Evolutionary conservation across 805 yeast genomes (phyloP).

Genomic region (Candida gorgasii): DNA sequence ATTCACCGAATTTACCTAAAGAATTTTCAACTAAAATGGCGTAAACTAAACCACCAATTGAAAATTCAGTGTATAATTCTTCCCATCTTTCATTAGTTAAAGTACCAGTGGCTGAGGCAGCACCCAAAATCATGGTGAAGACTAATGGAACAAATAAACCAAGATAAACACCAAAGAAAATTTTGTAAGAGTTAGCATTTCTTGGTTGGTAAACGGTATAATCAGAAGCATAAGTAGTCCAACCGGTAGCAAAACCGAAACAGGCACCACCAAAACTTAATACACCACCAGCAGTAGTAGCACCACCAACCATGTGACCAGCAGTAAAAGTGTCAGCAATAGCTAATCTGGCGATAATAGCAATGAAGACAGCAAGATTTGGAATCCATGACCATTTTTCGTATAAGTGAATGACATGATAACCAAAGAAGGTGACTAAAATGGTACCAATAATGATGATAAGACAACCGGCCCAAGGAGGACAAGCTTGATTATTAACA

Average conservation of each 20-base stretch:
- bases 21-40: slow-evolving; percentile 77
- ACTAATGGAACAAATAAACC: slow-evolving; percentile 71
- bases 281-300: slow-evolving; percentile 70
- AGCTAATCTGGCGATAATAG: slow-evolving; percentile 74
- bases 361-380: slow-evolving; percentile 67
- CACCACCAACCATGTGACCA: slow-evolving; percentile 47
- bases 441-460: slow-evolving; percentile 69
- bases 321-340: slow-evolving; percentile 63
- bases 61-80: slow-evolving; percentile 26
- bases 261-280: slow-evolving; percentile 80
- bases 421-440: slow-evolving; percentile 79
- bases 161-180: slow-evolving; percentile 61
- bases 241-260: slow-evolving; percentile 90
- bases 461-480: slow-evolving; percentile 90
- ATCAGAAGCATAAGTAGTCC: slow-evolving; percentile 93
- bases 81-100: slow-evolving; percentile 32
- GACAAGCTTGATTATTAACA: slow-evolving; percentile 65
- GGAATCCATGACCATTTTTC: slow-evolving; percentile 93
- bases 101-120: slow-evolving; percentile 76
- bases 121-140: slow-evolving; percentile 79
- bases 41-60: slow-evolving; percentile 73
- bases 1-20: slow-evolving; percentile 85
- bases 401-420: slow-evolving; percentile 74
- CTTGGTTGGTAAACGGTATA: slow-evolving; percentile 85
- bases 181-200: slow-evolving; percentile 54